Conservation (phyloP, 140 eudicot genomes). For the Cichorium intybus region DNA sequence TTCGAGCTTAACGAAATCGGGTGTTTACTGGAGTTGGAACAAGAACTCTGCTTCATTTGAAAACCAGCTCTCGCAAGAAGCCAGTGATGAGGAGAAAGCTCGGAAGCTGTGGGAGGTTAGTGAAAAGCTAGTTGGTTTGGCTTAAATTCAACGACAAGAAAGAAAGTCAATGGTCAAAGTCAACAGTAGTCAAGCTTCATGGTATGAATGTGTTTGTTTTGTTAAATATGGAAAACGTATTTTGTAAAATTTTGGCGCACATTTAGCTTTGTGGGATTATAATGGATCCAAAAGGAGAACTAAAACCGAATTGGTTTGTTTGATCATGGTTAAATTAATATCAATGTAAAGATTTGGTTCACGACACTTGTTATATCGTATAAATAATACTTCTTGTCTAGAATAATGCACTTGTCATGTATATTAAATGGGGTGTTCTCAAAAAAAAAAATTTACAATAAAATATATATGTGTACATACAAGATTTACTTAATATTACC, state of each 20-base stretch:
- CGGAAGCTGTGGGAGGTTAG: conserved; percentile 92
- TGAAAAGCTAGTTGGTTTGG: conserved; percentile 92
- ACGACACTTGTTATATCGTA: too few relatives aligned
- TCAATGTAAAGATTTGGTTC: too few relatives aligned
- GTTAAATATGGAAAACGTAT: conserved; percentile 20
- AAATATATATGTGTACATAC: too few relatives aligned
- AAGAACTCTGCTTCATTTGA: conserved; percentile 82
- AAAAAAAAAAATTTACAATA: too few relatives aligned
- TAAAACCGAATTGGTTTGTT: too few relatives aligned
- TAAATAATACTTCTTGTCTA: too few relatives aligned
- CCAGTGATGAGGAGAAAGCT: conserved; percentile 89
- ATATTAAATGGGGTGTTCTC: too few relatives aligned
- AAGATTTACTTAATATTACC: too few relatives aligned
- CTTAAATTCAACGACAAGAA: conserved; percentile 32
- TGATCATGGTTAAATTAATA: too few relatives aligned
- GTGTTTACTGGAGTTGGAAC: conserved; percentile 99
- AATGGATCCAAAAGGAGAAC: too few relatives aligned
- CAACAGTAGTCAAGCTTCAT: conserved; percentile 14
- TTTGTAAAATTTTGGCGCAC: neutral
- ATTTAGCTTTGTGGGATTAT: neutral
- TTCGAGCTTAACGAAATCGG: conserved; percentile 79
- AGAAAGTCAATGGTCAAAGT: conserved; percentile 6
- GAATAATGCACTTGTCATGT: too few relatives aligned
- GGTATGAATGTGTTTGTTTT: conserved; percentile 26
- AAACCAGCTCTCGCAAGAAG: conserved; percentile 90